Evolutionary conservation across 1,139 yeast species (phyloP), one percentile per base, ranked within the genome.

Genomic region (Meyerozyma guilliermondii): DNA sequence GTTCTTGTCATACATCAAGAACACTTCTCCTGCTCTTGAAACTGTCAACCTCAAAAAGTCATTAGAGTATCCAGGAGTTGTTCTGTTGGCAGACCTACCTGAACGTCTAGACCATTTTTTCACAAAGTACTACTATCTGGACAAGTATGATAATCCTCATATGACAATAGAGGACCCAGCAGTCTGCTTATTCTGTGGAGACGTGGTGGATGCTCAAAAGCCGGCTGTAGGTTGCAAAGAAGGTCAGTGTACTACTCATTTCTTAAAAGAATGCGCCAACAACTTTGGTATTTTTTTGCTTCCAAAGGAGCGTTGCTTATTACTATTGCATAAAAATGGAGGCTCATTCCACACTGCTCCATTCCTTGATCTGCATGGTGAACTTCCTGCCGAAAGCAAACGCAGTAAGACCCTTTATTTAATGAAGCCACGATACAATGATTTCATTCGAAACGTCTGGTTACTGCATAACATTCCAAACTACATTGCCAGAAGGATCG

Each of bases 281-380:
- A 79, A 78, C 17, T 75, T 83, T 27, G 98, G 98, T 0, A 76
- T 91, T 0, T 92, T 84, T 55, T 66, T 92, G 41, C 59, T 91
- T 9, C 92, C 95, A 1, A 80, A 85, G 51, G 87, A 85, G 47
- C 77, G 88, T 50, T 71, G 87, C n/a, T 60, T 87, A 29, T 65
- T 88, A 42, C 59, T 87, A 31, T 60, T 92, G 42, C 77, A 85
- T 50, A 78, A 78, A 41, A 76, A 76, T 37, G 86, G 84, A 0
- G 98, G 98, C 0, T 81, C 96, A 0, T 91, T 91, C 58, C 75
- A 80, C 47, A 82, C 81, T 36, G 86, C 95, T 1, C 98, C 98
- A 0, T 92, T 82, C 56, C 65, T 87, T 37, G 96, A 91, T 59
- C 73, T 76, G 39, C 96, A 88, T 60, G 98, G 98, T 0, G 98